Conservation (phyloP, 108 stramenopile genomes). For the Mediolabrus comicus region DNA sequence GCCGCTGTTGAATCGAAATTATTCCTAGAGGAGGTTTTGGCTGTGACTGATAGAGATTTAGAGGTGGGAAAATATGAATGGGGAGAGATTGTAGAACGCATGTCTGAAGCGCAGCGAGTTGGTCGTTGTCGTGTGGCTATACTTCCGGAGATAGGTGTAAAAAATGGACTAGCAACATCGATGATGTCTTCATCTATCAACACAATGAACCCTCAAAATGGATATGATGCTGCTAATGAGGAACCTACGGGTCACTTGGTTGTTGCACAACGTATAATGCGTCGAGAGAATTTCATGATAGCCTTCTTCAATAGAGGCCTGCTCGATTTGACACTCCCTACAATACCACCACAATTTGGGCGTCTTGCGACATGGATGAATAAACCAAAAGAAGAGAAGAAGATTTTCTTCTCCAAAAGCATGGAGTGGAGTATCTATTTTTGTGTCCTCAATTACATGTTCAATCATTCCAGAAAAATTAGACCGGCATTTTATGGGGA, state of each 20-base stretch:
- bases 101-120: slow-evolving; percentile 61
- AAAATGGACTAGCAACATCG: background rate
- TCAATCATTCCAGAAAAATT: slow-evolving; percentile 90
- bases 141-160: background rate
- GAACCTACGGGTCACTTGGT: slow-evolving; percentile 60
- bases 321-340: slow-evolving; percentile 69
- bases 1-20: slow-evolving; percentile 60
- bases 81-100: slow-evolving; percentile 69
- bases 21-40: slow-evolving; percentile 70
- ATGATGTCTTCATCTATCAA: background rate
- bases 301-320: slow-evolving; percentile 88
- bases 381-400: slow-evolving; percentile 15
- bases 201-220: slow-evolving; percentile 1
- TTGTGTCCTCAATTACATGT: slow-evolving; percentile 96
- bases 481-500: slow-evolving; percentile 88
- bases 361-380: slow-evolving; percentile 11
- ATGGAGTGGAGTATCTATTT: slow-evolving; percentile 89
- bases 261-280: slow-evolving; percentile 89
- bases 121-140: slow-evolving; percentile 67
- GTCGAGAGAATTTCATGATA: slow-evolving; percentile 94
- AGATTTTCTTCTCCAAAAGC: slow-evolving; percentile 63
- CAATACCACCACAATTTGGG: slow-evolving; percentile 34
- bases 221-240: background rate
- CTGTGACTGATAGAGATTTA: slow-evolving; percentile 66
- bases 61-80: slow-evolving; percentile 80